phyloP scores from a whole-genome alignment of 306 rosid species.

The Lotus japonicus region DNA sequence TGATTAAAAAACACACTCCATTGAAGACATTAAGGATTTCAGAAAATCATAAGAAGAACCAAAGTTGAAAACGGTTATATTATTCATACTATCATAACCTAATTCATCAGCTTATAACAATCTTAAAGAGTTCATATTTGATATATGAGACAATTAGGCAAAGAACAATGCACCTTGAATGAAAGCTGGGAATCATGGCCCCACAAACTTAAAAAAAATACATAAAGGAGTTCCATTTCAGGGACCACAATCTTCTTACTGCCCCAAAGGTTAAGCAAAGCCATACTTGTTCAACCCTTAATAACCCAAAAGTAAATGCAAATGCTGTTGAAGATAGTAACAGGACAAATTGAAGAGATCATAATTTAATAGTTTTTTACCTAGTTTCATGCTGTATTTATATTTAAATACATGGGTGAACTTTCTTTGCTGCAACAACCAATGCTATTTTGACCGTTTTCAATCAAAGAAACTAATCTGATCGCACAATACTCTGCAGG shows the following conservation, averaged over 20 bases:
- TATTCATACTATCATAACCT: background rate
- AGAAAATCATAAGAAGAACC: background rate
- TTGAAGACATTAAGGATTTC: background rate
- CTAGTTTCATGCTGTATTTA: constrained; percentile 65
- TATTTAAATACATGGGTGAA: constrained; percentile 16
- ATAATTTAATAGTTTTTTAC: constrained; percentile 31
- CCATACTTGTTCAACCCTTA: background rate
- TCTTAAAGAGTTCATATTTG: background rate
- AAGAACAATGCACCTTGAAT: background rate
- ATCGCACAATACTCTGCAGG: background rate
- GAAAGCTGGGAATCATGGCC: background rate
- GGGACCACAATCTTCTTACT: background rate
- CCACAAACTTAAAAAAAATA: background rate
- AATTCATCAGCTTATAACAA: background rate
- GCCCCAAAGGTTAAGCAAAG: background rate
- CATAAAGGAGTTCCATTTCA: background rate
- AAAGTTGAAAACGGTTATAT: background rate
- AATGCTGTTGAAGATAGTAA: background rate
- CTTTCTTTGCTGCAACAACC: constrained; percentile 9
- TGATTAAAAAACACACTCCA: background rate
- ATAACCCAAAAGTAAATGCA: background rate
- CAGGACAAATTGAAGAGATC: background rate
- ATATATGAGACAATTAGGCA: background rate
- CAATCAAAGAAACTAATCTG: constrained; percentile 9
- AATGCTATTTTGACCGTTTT: constrained; percentile 1